A percentile compares a stretch with the other conserved stretches of the same genome.
These are phyloP conservation scores for Pyricularia sp. DNA, from an alignment of 2,329 filamentous ascomycete species.

Conservation along the genomic window DNA sequence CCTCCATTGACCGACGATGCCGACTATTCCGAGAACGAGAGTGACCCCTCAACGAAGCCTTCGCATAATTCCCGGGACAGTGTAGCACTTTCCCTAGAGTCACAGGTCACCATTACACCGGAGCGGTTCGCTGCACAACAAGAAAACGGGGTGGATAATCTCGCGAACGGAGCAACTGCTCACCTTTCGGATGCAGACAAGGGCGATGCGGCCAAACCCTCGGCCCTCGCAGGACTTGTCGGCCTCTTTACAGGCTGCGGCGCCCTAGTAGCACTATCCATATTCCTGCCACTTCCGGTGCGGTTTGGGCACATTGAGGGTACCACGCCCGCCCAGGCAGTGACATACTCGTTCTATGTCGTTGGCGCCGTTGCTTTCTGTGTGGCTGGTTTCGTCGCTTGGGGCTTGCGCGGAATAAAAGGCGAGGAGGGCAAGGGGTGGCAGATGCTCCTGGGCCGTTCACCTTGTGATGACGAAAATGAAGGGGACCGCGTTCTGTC, in stretches of 20 bases:
- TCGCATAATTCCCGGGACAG: conserved; percentile 41
- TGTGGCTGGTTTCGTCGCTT: conserved; percentile 65
- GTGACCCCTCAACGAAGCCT: conserved; percentile 20
- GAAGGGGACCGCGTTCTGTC: neutral
- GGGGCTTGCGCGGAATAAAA: conserved; percentile 60
- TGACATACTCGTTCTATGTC: conserved; percentile 80
- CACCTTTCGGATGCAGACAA: conserved; percentile 12
- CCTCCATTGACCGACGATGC: conserved; percentile 57
- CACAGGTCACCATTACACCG: conserved; percentile 67
- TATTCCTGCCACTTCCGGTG: conserved; percentile 84
- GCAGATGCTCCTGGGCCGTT: conserved; percentile 41
- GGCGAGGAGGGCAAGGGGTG: conserved; percentile 75
- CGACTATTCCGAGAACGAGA: conserved; percentile 7
- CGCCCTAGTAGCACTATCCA: conserved; percentile 68
- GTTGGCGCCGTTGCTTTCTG: conserved; percentile 64
- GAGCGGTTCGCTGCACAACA: conserved; percentile 34
- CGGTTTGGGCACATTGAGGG: conserved; percentile 63
- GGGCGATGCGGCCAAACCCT: conserved; percentile 33
- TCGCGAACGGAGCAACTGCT: neutral
- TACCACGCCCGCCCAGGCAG: conserved; percentile 63
- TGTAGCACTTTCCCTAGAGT: conserved; percentile 59
- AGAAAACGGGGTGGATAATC: conserved; percentile 1
- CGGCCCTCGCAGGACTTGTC: conserved; percentile 73
- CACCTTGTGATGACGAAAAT: neutral
- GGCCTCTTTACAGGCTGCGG: conserved; percentile 89